Evolutionary conservation across 2,329 filamentous ascomycete genomes (phyloP).

Genomic region (Sarocladium brachiariae): DNA sequence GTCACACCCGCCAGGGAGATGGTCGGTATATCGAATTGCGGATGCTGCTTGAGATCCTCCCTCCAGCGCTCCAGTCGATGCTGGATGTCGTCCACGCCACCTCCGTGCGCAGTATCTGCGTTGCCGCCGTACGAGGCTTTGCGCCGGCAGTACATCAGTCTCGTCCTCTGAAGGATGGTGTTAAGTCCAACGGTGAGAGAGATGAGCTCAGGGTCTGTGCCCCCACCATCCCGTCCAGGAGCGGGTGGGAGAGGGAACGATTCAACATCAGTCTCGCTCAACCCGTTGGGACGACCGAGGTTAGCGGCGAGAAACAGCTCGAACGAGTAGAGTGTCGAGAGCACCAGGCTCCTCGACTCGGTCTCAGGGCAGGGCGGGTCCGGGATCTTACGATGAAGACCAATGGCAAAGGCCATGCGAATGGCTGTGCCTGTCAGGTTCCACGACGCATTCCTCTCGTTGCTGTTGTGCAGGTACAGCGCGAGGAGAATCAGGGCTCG

Average conservation of each 20-base stretch:
- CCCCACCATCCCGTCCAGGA: conserved; percentile 20
- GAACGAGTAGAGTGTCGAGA: conserved; percentile 29
- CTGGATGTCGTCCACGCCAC: conserved; percentile 16
- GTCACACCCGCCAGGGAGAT: conserved; percentile 9
- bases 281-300: conserved; percentile 26
- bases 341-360: conserved; percentile 18
- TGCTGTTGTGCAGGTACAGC: conserved; percentile 30
- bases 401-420: conserved; percentile 24
- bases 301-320: conserved; percentile 30
- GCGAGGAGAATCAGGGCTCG: conserved; percentile 25
- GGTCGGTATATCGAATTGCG: conserved; percentile 17
- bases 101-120: not conserved
- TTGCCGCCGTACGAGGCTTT: conserved; percentile 5
- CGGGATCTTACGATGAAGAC: conserved; percentile 20
- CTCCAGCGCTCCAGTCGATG: conserved; percentile 19
- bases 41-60: conserved; percentile 15
- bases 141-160: conserved; percentile 16
- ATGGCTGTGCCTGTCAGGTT: conserved; percentile 26
- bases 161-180: conserved; percentile 20
- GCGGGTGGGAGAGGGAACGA: conserved; percentile 21
- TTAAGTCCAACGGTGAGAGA: conserved; percentile 25
- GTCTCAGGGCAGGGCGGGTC: not conserved
- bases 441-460: conserved; percentile 31
- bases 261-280: conserved; percentile 29
- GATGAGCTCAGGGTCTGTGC: conserved; percentile 22